Percentiles rank a stretch among this genome's conserved stretches.
phyloP scores from a whole-genome alignment of 495 filamentous ascomycete species.

The Beverwykella pulmonaria region DNA sequence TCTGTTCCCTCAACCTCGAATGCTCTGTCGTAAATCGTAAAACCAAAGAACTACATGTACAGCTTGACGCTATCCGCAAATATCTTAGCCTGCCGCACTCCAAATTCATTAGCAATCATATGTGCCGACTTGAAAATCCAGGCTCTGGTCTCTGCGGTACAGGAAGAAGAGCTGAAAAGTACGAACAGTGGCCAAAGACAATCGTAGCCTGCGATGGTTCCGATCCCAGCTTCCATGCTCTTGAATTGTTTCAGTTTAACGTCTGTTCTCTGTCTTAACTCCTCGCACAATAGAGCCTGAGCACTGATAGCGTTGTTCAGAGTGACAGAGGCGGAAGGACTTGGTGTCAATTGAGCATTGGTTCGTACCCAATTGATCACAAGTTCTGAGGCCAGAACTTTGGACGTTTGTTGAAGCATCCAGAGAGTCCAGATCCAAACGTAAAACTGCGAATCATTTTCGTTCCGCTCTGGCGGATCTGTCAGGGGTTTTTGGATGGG shows the following conservation, averaged over 20 bases:
- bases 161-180: constrained; percentile 6
- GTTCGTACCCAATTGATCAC: constrained; percentile 18
- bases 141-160: not conserved
- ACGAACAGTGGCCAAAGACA: constrained; percentile 19
- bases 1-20: too few species aligned
- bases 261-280: constrained; percentile 1
- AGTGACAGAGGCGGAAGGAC: not conserved
- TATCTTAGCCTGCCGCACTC: constrained; percentile 12
- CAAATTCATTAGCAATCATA: constrained; percentile 13
- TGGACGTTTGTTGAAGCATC: constrained; percentile 7
- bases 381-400: constrained; percentile 14
- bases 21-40: too few species aligned
- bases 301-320: constrained; percentile 1
- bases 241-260: constrained; percentile 3
- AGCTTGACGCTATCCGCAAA: constrained; percentile 17
- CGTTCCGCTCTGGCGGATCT: not conserved
- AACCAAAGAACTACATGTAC: not conserved
- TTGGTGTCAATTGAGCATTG: not conserved
- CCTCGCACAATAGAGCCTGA: constrained; percentile 9
- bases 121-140: constrained; percentile 7
- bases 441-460: not conserved
- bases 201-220: constrained; percentile 3
- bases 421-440: constrained; percentile 12
- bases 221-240: not conserved
- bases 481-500: not conserved